A percentile compares a stretch with the other conserved stretches of the same genome.
These are phyloP conservation scores for Cyamopsis tetragonoloba DNA, from an alignment of 306 rosid species.

Conservation along the genomic window DNA sequence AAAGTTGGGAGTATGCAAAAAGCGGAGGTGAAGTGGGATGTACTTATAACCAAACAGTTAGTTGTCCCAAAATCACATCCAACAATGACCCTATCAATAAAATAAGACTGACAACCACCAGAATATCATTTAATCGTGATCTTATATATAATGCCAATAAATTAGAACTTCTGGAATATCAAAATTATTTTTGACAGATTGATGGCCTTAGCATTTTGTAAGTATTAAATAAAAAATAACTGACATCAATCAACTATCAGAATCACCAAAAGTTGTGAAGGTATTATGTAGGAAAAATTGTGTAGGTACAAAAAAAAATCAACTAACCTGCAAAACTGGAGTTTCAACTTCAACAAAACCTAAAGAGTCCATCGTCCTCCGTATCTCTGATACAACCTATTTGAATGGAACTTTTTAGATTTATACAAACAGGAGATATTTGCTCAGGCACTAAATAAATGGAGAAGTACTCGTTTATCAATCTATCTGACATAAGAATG, in stretches of 20 bases:
- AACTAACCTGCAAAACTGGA: conserved; percentile 93
- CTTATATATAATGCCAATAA: too few species aligned
- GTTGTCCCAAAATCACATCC: neutral
- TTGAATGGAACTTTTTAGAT: conserved; percentile 21
- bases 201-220: neutral
- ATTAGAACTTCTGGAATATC: too few species aligned
- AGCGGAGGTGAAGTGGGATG: neutral
- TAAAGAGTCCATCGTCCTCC: conserved; percentile 81
- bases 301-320: conserved; percentile 11
- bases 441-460: conserved; percentile 4
- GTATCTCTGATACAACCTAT: conserved; percentile 83
- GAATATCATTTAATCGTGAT: neutral
- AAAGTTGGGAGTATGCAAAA: neutral
- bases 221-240: neutral
- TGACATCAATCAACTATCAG: conserved; percentile 10
- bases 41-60: conserved; percentile 1
- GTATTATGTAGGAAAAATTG: neutral
- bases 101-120: neutral
- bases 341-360: conserved; percentile 94
- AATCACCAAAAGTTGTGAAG: conserved; percentile 10
- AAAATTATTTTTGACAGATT: neutral
- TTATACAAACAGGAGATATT: neutral
- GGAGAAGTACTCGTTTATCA: neutral
- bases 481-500: neutral
- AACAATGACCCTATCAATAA: neutral